phyloP scores from a whole-genome alignment of 2,329 filamentous ascomycete genomes.

The Ceratocystis ficicola region DNA sequence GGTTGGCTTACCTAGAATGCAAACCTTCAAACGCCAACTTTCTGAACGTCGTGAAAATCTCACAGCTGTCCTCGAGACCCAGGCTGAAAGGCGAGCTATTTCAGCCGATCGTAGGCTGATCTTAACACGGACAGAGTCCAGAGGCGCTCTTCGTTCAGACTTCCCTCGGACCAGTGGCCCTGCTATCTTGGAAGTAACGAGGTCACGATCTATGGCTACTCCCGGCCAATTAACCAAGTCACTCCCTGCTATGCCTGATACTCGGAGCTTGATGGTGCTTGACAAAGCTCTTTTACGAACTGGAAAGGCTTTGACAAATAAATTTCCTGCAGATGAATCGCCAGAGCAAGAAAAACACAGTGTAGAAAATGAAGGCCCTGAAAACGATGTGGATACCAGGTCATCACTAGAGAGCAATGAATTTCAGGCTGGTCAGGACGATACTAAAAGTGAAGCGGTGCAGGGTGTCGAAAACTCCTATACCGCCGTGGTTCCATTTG shows the following conservation, averaged over 20 bases:
- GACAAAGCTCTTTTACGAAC: not conserved
- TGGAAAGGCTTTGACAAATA: not conserved
- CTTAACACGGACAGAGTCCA: constrained; percentile 30
- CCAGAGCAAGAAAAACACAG: not conserved
- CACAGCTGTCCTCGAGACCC: constrained; percentile 49
- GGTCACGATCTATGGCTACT: constrained; percentile 2
- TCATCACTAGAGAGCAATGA: not conserved
- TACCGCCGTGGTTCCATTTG: not conserved
- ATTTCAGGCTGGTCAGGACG: too few relatives aligned
- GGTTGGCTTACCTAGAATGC: constrained; percentile 56
- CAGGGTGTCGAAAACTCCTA: not conserved
- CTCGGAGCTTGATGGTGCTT: not conserved
- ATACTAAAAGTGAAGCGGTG: not conserved
- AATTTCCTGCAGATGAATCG: not conserved
- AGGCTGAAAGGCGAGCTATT: constrained; percentile 57
- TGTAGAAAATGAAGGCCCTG: not conserved
- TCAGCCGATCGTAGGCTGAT: constrained; percentile 46
- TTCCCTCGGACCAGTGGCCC: constrained; percentile 39
- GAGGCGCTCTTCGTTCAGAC: constrained; percentile 16
- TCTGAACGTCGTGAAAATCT: constrained; percentile 68
- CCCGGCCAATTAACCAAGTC: not conserved
- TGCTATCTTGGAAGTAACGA: constrained; percentile 30
- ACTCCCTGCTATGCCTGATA: constrained; percentile 1
- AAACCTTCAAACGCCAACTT: constrained; percentile 71
- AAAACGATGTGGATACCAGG: not conserved